Conservation (phyloP, 108 stramenopile genomes). For the Cyclotella choctawhatcheeana region DNA sequence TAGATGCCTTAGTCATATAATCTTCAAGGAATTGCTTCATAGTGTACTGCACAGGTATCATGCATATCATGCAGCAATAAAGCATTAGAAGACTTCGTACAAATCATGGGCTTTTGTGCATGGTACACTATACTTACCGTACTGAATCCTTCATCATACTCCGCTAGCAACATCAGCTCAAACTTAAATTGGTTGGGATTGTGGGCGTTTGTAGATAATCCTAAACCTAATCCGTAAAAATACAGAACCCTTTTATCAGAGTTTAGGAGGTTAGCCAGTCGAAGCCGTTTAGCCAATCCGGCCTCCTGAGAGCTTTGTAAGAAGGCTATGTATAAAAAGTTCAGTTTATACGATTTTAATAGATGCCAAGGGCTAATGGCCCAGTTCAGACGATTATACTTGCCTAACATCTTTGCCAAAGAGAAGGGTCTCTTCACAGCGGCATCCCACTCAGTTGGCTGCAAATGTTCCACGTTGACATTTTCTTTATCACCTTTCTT, state of each 20-base stretch:
- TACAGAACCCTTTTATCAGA: slow-evolving; percentile 71
- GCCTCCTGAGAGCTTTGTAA: slow-evolving; percentile 69
- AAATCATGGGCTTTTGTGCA: too few relatives aligned
- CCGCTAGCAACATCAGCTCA: slow-evolving; percentile 64
- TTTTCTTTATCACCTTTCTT: slow-evolving; percentile 4
- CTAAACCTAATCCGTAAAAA: slow-evolving; percentile 79
- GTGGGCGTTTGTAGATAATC: slow-evolving; percentile 69
- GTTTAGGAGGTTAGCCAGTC: slow-evolving; percentile 67
- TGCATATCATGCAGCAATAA: too few relatives aligned
- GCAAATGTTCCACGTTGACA: not conserved
- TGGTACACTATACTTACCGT: too few relatives aligned
- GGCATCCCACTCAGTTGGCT: slow-evolving; percentile 62
- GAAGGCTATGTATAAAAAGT: slow-evolving; percentile 46
- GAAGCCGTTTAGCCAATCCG: slow-evolving; percentile 72
- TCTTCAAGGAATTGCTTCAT: slow-evolving; percentile 78
- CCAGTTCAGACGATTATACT: too few relatives aligned
- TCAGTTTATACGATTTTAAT: not conserved
- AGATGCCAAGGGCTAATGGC: too few relatives aligned
- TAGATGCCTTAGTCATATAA: slow-evolving; percentile 34
- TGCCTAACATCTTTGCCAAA: slow-evolving; percentile 59
- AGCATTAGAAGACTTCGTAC: too few relatives aligned
- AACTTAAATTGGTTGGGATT: slow-evolving; percentile 73
- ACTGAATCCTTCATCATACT: slow-evolving; percentile 74
- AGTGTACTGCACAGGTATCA: too few relatives aligned
- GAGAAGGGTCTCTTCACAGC: slow-evolving; percentile 79